These are phyloP conservation scores for Dactylellina drechsleri DNA, from an alignment of 2,329 filamentous ascomycete species.

Conservation along the genomic window DNA sequence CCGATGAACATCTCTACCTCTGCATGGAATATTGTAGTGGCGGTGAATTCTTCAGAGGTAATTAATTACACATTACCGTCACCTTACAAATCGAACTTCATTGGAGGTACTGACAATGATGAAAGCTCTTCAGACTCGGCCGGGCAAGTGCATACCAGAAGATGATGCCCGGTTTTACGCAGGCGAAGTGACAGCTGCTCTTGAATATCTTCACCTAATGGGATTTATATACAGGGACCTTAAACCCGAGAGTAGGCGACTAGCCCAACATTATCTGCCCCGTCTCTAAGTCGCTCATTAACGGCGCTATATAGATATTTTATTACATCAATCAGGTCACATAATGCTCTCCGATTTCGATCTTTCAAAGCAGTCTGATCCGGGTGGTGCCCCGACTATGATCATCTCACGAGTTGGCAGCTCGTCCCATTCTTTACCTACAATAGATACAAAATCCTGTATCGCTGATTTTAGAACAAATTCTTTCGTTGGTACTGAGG, in stretches of 20 bases:
- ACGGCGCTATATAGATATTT: conserved; percentile 77
- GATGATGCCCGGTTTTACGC: conserved; percentile 98
- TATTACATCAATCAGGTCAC: conserved; percentile 98
- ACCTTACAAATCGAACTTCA: neutral
- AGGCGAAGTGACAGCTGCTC: conserved; percentile 92
- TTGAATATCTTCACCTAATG: conserved; percentile 98
- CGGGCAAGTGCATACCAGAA: conserved; percentile 96
- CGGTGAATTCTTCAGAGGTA: conserved; percentile 90
- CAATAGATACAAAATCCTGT: conserved; percentile 98
- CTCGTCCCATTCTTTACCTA: conserved; percentile 84
- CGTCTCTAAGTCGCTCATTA: conserved; percentile 31
- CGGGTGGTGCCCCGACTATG: conserved; percentile 96
- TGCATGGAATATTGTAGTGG: conserved; percentile 99
- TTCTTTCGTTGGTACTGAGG: conserved; percentile 97
- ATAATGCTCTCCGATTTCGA: conserved; percentile 99
- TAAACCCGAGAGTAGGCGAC: conserved; percentile 86
- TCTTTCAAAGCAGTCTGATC: conserved; percentile 95
- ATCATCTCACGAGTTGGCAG: conserved; percentile 86
- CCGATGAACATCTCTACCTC: conserved; percentile 97
- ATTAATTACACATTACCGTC: conserved; percentile 4
- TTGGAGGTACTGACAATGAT: conserved; percentile 1
- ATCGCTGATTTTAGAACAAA: conserved; percentile 99
- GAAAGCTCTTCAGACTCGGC: conserved; percentile 85
- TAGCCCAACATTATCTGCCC: too few species aligned
- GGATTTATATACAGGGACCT: conserved; percentile 98